Evolutionary conservation across 352 stramenopile genomes (phyloP).

Genomic region (Pythium utonaiense): DNA sequence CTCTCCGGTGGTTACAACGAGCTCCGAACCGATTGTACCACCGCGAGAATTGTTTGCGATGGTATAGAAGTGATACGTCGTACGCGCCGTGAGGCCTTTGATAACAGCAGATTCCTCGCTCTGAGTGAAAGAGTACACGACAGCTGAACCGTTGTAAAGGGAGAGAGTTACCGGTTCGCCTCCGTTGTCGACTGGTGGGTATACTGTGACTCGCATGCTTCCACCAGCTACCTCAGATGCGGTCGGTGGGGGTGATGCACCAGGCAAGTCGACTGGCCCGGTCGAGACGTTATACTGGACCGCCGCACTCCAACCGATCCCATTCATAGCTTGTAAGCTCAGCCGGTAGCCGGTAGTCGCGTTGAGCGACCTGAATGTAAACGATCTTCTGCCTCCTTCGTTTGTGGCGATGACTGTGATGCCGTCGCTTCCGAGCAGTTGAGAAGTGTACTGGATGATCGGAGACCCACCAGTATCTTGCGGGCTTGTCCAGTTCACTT

Average conservation of each 20-base stretch:
- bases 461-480: conserved; percentile 42
- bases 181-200: conserved; percentile 31
- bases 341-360: conserved; percentile 20
- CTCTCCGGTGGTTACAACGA: conserved; percentile 26
- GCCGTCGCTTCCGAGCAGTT: conserved; percentile 3
- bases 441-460: conserved; percentile 30
- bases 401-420: not conserved
- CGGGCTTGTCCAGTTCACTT: conserved; percentile 34
- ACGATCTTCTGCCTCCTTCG: not conserved
- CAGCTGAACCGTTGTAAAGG: conserved; percentile 25
- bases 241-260: conserved; percentile 13
- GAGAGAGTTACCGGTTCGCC: conserved; percentile 33
- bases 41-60: conserved; percentile 34
- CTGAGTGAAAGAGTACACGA: conserved; percentile 23
- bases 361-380: conserved; percentile 6
- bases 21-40: conserved; percentile 22
- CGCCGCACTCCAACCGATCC: not conserved
- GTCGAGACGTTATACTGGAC: conserved; percentile 5
- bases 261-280: conserved; percentile 10
- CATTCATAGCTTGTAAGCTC: conserved; percentile 2
- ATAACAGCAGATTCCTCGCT: conserved; percentile 26
- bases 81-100: conserved; percentile 30
- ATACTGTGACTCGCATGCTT: conserved; percentile 14
- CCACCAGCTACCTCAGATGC: conserved; percentile 13
- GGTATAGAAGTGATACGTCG: conserved; percentile 37